phyloP scores from a whole-genome alignment of 2,329 filamentous ascomycete genomes.

The Fusarium sp. region DNA sequence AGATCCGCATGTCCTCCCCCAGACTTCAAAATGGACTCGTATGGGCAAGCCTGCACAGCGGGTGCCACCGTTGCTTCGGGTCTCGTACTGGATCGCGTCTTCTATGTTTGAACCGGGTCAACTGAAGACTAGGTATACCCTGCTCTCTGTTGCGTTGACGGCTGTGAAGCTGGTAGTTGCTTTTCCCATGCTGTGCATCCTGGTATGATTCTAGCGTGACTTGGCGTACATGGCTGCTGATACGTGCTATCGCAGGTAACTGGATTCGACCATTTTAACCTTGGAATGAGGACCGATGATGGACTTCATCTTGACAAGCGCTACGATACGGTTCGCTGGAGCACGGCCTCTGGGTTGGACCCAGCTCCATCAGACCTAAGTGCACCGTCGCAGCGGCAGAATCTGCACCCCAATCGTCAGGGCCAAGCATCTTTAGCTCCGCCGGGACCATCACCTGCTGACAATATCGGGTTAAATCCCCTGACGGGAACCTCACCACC shows the following conservation, averaged over 20 bases:
- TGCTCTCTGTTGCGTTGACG: neutral
- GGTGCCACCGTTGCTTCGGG: neutral
- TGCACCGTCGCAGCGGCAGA: neutral
- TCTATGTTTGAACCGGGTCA: conserved; percentile 1
- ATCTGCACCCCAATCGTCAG: neutral
- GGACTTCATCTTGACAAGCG: neutral
- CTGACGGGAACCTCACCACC: neutral
- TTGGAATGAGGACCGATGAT: neutral
- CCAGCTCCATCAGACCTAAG: neutral
- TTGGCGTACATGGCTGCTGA: neutral
- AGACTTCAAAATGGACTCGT: conserved; percentile 21
- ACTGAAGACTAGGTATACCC: neutral
- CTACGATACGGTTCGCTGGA: neutral
- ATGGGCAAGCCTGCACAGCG: conserved; percentile 7
- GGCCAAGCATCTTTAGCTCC: neutral
- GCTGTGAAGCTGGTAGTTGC: conserved; percentile 7
- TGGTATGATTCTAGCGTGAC: neutral
- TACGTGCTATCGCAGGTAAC: neutral
- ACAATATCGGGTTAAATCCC: neutral
- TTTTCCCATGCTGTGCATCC: conserved; percentile 7
- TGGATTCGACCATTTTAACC: neutral
- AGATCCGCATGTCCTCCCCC: conserved; percentile 4
- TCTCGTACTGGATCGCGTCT: conserved; percentile 21
- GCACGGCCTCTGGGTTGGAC: too few species aligned
- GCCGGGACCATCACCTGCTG: neutral